Base-by-base conservation (phyloP, 768 basidiomycete species). In the Leucogyrophana mollusca region DNA sequence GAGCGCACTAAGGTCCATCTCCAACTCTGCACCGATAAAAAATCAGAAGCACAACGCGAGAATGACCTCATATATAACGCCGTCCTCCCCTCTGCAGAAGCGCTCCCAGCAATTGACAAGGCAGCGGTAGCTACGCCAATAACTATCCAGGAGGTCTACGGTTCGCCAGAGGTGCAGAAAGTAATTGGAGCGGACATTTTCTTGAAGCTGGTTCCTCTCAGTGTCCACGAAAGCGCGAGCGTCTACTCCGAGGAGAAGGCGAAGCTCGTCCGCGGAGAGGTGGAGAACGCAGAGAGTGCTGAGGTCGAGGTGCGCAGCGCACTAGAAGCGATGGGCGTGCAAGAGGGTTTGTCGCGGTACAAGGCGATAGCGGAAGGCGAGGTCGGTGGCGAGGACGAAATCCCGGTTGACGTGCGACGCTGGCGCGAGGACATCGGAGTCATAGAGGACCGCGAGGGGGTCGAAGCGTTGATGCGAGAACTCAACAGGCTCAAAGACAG, bases 221-320 rank as follows among this genome's bases (percentile, higher is more conserved):
- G 88, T 55, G 93, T 99, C 5, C 94, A 97, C 61, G 94, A 97
- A 68, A 90, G 89, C 52, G 95, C 95, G 11, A 90, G 87, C 48
- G 84, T 99, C 11, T 99, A 99, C 65, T 95, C 93, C 1, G 96
- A 99, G 66, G 96, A 99, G 70, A 98, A 98, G 71, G 96, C 95
- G 17, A 98, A 99, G 66, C 61, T 90, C 21, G 92, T 94, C 7
- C 77, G 96, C 33, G 81, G 74, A 4, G 94, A 98, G 63, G 89
- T 87, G 7, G 95, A 97, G 72, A 81, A 83, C 43, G 86, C 83
- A 0, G 94, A 97, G 52, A 71, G 80, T 18, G 85, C 87, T 0
- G 93, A 96, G 59, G 86, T 76, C 4, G 90, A 94, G 63, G 78
- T 80, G 25, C 72, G 81, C 52, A 88, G 88, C 38, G 82, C 83